These are phyloP conservation scores for Acanthamoeba triangularis DNA, from an alignment of 208 protist genomes.

Conservation along the genomic window DNA sequence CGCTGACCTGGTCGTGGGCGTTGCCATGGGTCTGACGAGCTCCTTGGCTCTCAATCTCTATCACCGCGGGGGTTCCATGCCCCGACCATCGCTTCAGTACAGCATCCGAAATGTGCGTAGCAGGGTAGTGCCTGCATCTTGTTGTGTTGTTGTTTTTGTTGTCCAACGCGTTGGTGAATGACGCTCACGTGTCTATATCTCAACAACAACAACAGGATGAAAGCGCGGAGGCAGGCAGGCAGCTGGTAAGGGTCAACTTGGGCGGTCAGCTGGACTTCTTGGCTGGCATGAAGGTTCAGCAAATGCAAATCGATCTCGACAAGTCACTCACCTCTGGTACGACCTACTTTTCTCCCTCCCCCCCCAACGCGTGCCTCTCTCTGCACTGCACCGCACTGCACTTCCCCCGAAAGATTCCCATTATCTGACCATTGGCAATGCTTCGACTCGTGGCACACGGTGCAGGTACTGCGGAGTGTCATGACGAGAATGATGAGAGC, in stretches of 20 bases:
- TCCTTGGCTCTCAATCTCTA: background rate
- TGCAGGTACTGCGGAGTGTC: background rate
- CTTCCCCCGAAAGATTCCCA: no score
- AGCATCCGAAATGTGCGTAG: background rate
- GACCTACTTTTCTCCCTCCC: background rate
- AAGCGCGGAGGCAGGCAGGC: background rate
- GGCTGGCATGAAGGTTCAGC: background rate
- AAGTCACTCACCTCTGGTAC: background rate
- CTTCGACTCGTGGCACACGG: background rate
- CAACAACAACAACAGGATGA: background rate
- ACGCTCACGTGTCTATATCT: background rate
- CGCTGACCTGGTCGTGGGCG: background rate
- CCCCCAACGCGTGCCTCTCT: background rate
- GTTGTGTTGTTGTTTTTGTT: background rate
- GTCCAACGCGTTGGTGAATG: background rate
- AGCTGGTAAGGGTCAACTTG: background rate
- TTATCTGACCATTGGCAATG: background rate
- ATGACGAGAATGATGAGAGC: background rate
- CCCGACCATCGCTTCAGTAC: background rate
- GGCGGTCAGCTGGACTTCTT: constrained; percentile 49
- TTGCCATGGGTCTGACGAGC: background rate
- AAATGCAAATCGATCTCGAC: background rate
- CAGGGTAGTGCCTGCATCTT: background rate
- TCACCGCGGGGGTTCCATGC: background rate
- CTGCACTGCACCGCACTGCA: no score